Percentiles rank a stretch among this genome's conserved stretches.
Conservation (phyloP, 805 yeast species). For the Candida xiaguanensis region DNA sequence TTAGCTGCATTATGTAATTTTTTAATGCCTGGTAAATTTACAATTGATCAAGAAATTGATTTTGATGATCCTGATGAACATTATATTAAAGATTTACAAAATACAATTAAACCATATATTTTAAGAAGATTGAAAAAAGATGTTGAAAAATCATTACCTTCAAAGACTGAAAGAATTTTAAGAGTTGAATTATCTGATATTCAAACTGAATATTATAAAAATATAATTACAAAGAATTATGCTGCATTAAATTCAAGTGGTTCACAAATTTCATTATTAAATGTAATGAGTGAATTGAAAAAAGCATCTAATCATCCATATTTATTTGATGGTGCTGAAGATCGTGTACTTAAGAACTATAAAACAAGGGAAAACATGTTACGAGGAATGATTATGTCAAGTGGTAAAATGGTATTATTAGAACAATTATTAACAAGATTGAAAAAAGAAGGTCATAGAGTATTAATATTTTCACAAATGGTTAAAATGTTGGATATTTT, state of each 20-base stretch:
- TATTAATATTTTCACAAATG: constrained; percentile 94
- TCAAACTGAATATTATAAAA: constrained; percentile 93
- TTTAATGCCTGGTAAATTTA: constrained; percentile 90
- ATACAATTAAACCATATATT: constrained; percentile 84
- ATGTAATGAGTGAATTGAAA: constrained; percentile 92
- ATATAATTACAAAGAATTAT: constrained; percentile 88
- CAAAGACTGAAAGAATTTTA: constrained; percentile 91
- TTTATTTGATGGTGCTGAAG: constrained; percentile 89
- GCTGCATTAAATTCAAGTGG: constrained; percentile 84
- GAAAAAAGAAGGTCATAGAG: constrained; percentile 93
- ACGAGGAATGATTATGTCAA: constrained; percentile 92
- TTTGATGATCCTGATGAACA: constrained; percentile 90
- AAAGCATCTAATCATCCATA: constrained; percentile 98
- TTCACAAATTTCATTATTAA: constrained; percentile 78
- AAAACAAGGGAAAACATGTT: constrained; percentile 73
- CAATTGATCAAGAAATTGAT: constrained; percentile 91
- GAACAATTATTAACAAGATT: constrained; percentile 85
- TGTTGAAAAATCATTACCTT: constrained; percentile 94
- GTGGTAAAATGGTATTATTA: constrained; percentile 95
- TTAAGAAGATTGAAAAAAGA: constrained; percentile 92
- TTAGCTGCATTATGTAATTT: constrained; percentile 92
- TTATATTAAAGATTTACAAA: constrained; percentile 82
- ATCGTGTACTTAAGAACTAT: constrained; percentile 65
- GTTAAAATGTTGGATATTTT: constrained; percentile 92
- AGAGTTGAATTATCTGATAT: constrained; percentile 93